Conservation (phyloP, 306 rosid species). For the Fragaria vesca region DNA sequence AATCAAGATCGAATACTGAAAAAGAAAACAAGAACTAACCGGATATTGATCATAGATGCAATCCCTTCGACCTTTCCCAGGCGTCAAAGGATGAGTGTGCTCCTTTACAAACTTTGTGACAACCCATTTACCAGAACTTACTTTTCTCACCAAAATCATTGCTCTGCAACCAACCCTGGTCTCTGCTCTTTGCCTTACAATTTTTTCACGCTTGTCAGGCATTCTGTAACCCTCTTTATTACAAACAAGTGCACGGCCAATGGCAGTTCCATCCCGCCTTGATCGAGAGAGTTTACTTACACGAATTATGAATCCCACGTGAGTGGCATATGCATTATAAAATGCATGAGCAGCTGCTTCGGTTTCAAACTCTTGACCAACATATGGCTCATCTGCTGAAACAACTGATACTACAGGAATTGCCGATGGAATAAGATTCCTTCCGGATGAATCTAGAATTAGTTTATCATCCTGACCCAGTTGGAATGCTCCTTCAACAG, state of each 20-base stretch:
- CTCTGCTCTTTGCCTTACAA: slow-evolving; percentile 94
- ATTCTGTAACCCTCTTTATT: slow-evolving; percentile 96
- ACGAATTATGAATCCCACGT: slow-evolving; percentile 79
- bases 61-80: slow-evolving; percentile 82
- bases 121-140: slow-evolving; percentile 86
- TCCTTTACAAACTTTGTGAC: slow-evolving; percentile 81
- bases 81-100: slow-evolving; percentile 78
- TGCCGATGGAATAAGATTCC: slow-evolving; percentile 41
- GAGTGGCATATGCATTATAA: slow-evolving; percentile 85
- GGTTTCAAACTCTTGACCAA: slow-evolving; percentile 90
- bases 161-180: slow-evolving; percentile 98
- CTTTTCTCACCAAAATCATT: slow-evolving; percentile 87
- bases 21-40: slow-evolving; percentile 51
- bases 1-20: not conserved
- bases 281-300: slow-evolving; percentile 97
- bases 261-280: slow-evolving; percentile 89
- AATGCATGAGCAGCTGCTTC: slow-evolving; percentile 92
- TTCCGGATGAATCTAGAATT: slow-evolving; percentile 52
- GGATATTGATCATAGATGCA: slow-evolving; percentile 80
- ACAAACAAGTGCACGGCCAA: slow-evolving; percentile 95
- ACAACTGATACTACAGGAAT: slow-evolving; percentile 46
- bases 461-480: slow-evolving; percentile 49
- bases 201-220: slow-evolving; percentile 94
- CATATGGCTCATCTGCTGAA: slow-evolving; percentile 70
- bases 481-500: slow-evolving; percentile 55